Percentiles rank a stretch among this genome's conserved stretches.
phyloP scores from a whole-genome alignment of 2,329 filamentous ascomycete genomes.

The Fusarium clavum region DNA sequence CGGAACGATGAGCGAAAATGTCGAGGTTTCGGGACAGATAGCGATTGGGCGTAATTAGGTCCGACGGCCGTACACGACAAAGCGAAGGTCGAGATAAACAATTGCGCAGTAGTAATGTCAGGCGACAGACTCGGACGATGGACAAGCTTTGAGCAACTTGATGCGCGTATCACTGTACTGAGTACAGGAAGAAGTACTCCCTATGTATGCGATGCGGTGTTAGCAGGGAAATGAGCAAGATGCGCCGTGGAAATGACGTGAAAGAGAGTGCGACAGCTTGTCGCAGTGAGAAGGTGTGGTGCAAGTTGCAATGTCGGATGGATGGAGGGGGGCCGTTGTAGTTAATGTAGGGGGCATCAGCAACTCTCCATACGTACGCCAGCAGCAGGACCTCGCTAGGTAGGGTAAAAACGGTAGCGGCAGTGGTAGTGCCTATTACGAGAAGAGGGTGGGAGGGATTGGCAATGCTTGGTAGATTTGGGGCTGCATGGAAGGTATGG shows the following conservation, averaged over 20 bases:
- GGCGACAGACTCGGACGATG: not conserved
- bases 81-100: slow-evolving; percentile 2
- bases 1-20: not conserved
- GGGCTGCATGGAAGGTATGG: slow-evolving; percentile 30
- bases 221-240: slow-evolving; percentile 22
- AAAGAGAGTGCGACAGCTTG: slow-evolving; percentile 39
- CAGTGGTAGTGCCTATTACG: slow-evolving; percentile 36
- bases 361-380: slow-evolving; percentile 15
- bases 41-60: not conserved
- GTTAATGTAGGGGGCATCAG: slow-evolving; percentile 44
- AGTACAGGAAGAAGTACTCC: slow-evolving; percentile 2
- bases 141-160: slow-evolving; percentile 11
- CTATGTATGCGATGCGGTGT: slow-evolving; percentile 24
- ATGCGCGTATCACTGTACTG: not conserved
- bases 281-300: slow-evolving; percentile 42
- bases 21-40: not conserved
- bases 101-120: slow-evolving; percentile 15
- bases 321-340: slow-evolving; percentile 32
- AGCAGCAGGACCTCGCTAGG: slow-evolving; percentile 20
- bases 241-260: slow-evolving; percentile 35
- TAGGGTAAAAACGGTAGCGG: slow-evolving; percentile 37
- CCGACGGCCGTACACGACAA: not conserved
- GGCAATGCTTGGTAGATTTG: slow-evolving; percentile 28
- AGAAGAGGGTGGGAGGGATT: slow-evolving; percentile 32
- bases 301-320: slow-evolving; percentile 43